phyloP scores from a whole-genome alignment of 1,284 basidiomycete species.

The Taiwanofungus camphoratus region DNA sequence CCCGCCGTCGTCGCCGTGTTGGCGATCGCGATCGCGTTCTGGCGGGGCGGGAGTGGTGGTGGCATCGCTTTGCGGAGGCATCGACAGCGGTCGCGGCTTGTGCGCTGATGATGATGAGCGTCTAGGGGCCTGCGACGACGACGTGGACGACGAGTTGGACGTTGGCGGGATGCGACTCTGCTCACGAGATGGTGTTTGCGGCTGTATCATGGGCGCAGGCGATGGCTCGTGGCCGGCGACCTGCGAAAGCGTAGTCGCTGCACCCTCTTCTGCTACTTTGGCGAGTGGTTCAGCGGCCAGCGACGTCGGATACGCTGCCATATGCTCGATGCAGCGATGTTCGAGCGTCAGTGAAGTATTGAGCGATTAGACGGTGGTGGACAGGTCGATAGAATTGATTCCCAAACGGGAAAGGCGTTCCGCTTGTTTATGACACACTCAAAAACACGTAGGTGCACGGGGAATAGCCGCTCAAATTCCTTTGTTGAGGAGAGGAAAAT shows the following conservation, averaged over 20 bases:
- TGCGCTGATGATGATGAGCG: slow-evolving; percentile 25
- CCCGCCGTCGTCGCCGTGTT: slow-evolving; percentile 27
- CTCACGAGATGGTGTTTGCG: slow-evolving; percentile 5
- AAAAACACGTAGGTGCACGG: no score
- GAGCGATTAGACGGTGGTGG: no score
- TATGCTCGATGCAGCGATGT: no score
- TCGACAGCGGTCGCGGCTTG: slow-evolving; percentile 58
- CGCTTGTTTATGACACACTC: no score
- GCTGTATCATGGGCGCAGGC: slow-evolving; percentile 31
- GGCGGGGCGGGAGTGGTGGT: slow-evolving; percentile 32
- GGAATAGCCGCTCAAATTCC: no score
- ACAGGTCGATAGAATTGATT: no score
- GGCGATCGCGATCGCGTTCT: slow-evolving; percentile 25
- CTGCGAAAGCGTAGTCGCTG: slow-evolving; percentile 49
- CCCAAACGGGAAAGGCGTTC: no score
- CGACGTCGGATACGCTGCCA: slow-evolving; percentile 32
- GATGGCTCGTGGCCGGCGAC: slow-evolving; percentile 43
- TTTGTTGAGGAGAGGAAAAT: no score
- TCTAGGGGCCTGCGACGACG: slow-evolving; percentile 16
- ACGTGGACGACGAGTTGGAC: slow-evolving; percentile 9
- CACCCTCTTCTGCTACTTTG: slow-evolving; percentile 39
- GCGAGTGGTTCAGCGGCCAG: slow-evolving; percentile 32
- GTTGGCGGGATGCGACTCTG: slow-evolving; percentile 5
- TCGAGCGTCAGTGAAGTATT: no score
- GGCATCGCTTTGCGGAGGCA: slow-evolving; percentile 60